A percentile compares a stretch with the other conserved stretches of the same genome.
phyloP scores from a whole-genome alignment of 257 asterid species.

The Fraxinus pennsylvanica region DNA sequence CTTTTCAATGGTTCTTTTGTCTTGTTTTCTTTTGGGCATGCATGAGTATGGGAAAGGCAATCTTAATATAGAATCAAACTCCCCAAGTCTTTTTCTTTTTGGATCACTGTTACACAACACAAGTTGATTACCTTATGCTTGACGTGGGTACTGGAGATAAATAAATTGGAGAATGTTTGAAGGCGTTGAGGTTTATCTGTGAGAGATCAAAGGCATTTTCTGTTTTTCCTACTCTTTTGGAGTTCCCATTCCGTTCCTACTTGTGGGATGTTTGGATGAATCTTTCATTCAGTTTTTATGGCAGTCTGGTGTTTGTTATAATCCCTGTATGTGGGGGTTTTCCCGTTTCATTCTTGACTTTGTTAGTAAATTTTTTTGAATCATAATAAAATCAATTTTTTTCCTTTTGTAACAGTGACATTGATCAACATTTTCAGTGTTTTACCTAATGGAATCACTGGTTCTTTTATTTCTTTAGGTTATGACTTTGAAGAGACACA shows the following conservation, averaged over 20 bases:
- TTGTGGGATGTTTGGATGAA: slow-evolving; percentile 2
- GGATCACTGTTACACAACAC: not conserved
- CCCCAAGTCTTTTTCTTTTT: not conserved
- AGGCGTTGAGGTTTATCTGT: not conserved
- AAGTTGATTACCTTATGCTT: not conserved
- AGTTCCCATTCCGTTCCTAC: not conserved
- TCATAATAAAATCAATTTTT: not conserved
- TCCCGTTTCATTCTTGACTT: not conserved
- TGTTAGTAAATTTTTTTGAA: not conserved
- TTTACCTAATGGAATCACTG: not conserved
- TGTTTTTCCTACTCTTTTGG: slow-evolving; percentile 1
- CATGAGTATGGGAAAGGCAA: not conserved
- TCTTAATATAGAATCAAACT: not conserved
- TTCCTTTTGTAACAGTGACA: not conserved
- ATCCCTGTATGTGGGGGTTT: not conserved
- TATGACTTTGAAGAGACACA: slow-evolving; percentile 70
- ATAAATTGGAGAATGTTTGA: not conserved
- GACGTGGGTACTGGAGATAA: not conserved
- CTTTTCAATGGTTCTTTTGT: not conserved
- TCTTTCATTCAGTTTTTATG: not conserved
- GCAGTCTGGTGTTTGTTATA: not conserved
- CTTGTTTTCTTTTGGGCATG: not conserved
- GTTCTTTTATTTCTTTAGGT: slow-evolving; percentile 48
- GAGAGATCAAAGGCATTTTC: not conserved
- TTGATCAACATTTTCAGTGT: slow-evolving; percentile 5